These are phyloP conservation scores for Mortierella sp. DNA, from an alignment of 371 early-diverging fungal species.

Conservation along the genomic window DNA sequence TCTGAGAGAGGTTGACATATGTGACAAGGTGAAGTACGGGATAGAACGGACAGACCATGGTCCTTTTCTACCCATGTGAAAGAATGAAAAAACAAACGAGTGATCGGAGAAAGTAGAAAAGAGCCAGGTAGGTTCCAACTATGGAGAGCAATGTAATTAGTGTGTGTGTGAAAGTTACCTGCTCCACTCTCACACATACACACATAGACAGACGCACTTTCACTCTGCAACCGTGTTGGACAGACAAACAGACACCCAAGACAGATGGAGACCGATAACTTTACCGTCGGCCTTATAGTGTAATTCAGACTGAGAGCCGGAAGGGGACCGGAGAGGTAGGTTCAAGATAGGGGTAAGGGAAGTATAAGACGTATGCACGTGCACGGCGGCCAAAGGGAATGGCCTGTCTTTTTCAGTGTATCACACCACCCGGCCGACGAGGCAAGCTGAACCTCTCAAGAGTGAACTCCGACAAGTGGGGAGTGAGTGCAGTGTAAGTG, in stretches of 20 bases:
- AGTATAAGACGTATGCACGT: neutral
- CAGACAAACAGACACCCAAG: neutral
- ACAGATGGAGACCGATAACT: constrained; percentile 1
- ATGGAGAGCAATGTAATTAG: neutral
- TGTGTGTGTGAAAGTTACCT: too few relatives aligned
- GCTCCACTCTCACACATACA: neutral
- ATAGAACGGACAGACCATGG: constrained; percentile 9
- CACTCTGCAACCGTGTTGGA: neutral
- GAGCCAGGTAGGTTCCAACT: constrained; percentile 20
- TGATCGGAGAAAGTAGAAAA: constrained; percentile 6
- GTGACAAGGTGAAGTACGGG: neutral
- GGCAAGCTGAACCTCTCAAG: neutral
- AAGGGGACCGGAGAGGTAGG: neutral
- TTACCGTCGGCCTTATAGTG: neutral
- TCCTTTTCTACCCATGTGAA: constrained; percentile 7
- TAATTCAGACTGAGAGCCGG: neutral
- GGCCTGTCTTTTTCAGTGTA: neutral
- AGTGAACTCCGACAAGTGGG: neutral
- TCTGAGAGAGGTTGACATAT: constrained; percentile 18
- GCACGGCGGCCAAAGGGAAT: constrained; percentile 3
- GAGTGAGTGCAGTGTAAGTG: neutral
- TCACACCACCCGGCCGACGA: neutral
- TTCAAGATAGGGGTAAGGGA: neutral
- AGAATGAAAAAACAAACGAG: neutral
- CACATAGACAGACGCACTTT: neutral